These are phyloP conservation scores for Arthroderma uncinatum DNA, from an alignment of 2,329 filamentous ascomycete species.

Conservation along the genomic window DNA sequence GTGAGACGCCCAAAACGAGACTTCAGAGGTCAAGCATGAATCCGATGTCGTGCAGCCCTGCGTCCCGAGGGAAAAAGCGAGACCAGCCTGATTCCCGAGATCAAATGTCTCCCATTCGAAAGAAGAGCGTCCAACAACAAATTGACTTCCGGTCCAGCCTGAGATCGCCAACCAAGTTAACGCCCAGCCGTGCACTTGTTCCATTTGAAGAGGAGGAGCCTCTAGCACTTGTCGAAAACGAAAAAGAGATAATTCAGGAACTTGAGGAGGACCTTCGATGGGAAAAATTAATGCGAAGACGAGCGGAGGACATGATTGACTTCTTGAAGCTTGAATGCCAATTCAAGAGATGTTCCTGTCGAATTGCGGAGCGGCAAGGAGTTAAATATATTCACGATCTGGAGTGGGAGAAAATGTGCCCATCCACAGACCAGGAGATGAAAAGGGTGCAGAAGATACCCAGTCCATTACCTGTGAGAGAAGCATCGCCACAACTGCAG, in stretches of 20 bases:
- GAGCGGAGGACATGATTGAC: constrained; percentile 47
- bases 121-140: constrained; percentile 8
- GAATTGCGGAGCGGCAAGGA: constrained; percentile 34
- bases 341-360: constrained; percentile 39
- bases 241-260: constrained; percentile 29
- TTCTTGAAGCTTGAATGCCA: constrained; percentile 42
- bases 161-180: constrained; percentile 11
- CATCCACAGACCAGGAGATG: constrained; percentile 9
- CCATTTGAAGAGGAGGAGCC: constrained; percentile 29
- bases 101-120: constrained; percentile 9
- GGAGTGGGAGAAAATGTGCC: constrained; percentile 19
- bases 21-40: constrained; percentile 25
- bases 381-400: constrained; percentile 31
- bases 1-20: constrained; percentile 14
- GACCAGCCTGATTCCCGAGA: constrained; percentile 10
- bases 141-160: constrained; percentile 13
- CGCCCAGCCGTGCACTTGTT: constrained; percentile 10
- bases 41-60: constrained; percentile 24
- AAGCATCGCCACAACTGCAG: neutral
- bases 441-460: neutral
- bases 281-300: constrained; percentile 41
- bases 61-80: constrained; percentile 25
- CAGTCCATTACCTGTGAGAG: neutral
- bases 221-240: constrained; percentile 25
- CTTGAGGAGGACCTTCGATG: constrained; percentile 40